A percentile compares a stretch with the other conserved stretches of the same genome.
These are phyloP conservation scores for Rhizophagus prolifer DNA, from an alignment of 192 early-diverging fungal genomes.

Conservation along the genomic window DNA sequence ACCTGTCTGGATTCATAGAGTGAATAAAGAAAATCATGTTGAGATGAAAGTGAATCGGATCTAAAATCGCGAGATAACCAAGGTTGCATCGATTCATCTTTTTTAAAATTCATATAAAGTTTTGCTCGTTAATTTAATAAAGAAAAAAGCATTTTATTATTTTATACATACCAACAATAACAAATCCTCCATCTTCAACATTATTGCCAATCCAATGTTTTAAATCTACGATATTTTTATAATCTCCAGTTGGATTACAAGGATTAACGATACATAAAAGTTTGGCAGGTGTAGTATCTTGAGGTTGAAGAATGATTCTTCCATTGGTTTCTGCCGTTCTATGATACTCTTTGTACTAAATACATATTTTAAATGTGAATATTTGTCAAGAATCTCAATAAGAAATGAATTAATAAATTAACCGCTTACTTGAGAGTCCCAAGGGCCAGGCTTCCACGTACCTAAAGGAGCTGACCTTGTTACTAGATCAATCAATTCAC, in stretches of 20 bases:
- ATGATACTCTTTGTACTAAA: conserved; percentile 88
- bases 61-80: conserved; percentile 84
- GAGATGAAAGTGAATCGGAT: conserved; percentile 75
- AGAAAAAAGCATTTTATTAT: neutral
- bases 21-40: conserved; percentile 63
- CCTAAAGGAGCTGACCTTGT: conserved; percentile 73
- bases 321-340: conserved; percentile 77
- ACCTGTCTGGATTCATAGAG: conserved; percentile 65
- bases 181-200: conserved; percentile 73
- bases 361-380: neutral
- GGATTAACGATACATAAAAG: conserved; percentile 87
- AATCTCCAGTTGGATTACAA: conserved; percentile 91
- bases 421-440: conserved; percentile 62
- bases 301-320: conserved; percentile 61
- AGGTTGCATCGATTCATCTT: conserved; percentile 93
- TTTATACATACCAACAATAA: conserved; percentile 67
- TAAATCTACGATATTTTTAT: conserved; percentile 68
- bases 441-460: conserved; percentile 85
- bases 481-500: conserved; percentile 87
- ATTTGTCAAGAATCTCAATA: neutral
- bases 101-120: neutral
- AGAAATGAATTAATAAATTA: neutral
- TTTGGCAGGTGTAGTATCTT: conserved; percentile 57
- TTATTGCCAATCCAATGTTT: conserved; percentile 78
- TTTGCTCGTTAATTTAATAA: neutral